These are phyloP conservation scores for Phascolomyces articulosus DNA, from an alignment of 371 early-diverging fungal genomes.

Conservation along the genomic window DNA sequence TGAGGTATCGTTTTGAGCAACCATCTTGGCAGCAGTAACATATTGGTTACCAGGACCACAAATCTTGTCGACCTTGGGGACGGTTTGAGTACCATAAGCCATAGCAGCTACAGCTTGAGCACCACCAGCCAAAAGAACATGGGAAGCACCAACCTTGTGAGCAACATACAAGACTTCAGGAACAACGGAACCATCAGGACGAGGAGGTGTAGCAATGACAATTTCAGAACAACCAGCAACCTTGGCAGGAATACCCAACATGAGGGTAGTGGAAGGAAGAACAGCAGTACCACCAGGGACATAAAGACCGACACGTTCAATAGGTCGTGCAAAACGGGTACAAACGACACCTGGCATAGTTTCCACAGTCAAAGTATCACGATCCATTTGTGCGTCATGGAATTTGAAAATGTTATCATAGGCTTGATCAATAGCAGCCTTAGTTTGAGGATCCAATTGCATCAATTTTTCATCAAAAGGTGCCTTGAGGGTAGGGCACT, in stretches of 20 bases:
- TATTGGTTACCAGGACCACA: slow-evolving; percentile 99
- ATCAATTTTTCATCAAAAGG: slow-evolving; percentile 82
- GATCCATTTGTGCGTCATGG: slow-evolving; percentile 92
- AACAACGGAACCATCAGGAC: slow-evolving; percentile 86
- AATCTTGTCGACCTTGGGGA: slow-evolving; percentile 98
- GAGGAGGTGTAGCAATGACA: slow-evolving; percentile 96
- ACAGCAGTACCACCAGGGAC: slow-evolving; percentile 99
- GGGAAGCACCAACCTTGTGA: slow-evolving; percentile 93
- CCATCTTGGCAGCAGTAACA: slow-evolving; percentile 98
- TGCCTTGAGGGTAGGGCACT: slow-evolving; percentile 72
- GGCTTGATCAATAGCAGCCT: slow-evolving; percentile 91
- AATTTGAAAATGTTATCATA: slow-evolving; percentile 91
- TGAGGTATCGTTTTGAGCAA: slow-evolving; percentile 89
- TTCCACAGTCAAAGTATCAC: slow-evolving; percentile 77
- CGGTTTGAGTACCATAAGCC: slow-evolving; percentile 95
- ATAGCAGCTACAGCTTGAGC: slow-evolving; percentile 99
- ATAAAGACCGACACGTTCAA: slow-evolving; percentile 95
- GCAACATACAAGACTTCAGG: slow-evolving; percentile 98
- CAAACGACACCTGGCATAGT: slow-evolving; percentile 97
- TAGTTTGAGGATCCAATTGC: slow-evolving; percentile 69
- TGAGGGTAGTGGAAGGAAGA: slow-evolving; percentile 92
- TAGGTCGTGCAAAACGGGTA: slow-evolving; percentile 90
- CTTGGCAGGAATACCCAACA: slow-evolving; percentile 97
- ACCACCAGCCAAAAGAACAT: slow-evolving; percentile 93
- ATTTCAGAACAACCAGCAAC: slow-evolving; percentile 96